Evolutionary conservation across 139 green algal genomes (phyloP).

Genomic region (Auxenochlorella pyrenoidosa): DNA sequence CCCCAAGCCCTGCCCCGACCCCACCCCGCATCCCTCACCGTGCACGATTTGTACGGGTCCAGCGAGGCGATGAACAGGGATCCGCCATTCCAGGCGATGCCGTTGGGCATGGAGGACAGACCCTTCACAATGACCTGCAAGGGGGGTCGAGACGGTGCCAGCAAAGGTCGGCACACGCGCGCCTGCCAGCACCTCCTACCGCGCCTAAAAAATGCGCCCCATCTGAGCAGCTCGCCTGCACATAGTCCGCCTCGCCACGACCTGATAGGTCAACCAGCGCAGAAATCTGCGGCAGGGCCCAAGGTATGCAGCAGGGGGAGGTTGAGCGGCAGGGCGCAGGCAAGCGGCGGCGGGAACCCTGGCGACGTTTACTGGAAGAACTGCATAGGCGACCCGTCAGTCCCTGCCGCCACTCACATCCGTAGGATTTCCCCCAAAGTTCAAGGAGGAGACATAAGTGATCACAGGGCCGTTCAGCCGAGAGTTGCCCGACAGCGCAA

Average conservation of each 20-base stretch:
- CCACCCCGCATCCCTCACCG: not conserved
- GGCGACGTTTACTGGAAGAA: too few species aligned
- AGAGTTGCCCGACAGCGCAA: not conserved
- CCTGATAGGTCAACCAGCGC: not conserved
- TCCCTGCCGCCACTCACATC: not conserved
- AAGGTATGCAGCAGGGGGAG: not conserved
- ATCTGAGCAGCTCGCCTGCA: not conserved
- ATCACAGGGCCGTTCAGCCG: not conserved
- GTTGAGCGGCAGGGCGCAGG: not conserved
- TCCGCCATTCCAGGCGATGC: constrained; percentile 42
- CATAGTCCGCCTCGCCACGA: not conserved
- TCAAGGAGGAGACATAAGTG: not conserved
- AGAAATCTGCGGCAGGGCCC: not conserved
- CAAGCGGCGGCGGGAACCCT: not conserved
- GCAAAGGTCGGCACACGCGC: not conserved
- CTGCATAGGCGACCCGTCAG: not conserved
- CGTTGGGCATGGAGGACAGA: constrained; percentile 32
- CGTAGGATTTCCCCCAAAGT: not conserved
- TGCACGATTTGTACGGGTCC: not conserved
- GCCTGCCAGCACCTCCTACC: not conserved
- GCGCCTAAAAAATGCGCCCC: not conserved
- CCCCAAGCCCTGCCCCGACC: too few species aligned
- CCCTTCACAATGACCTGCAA: not conserved
- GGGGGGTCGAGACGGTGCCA: too few species aligned
- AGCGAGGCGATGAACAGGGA: constrained; percentile 41